Base-by-base conservation (phyloP, 2,329 filamentous ascomycete genomes). In the Cladosporium sp. region DNA sequence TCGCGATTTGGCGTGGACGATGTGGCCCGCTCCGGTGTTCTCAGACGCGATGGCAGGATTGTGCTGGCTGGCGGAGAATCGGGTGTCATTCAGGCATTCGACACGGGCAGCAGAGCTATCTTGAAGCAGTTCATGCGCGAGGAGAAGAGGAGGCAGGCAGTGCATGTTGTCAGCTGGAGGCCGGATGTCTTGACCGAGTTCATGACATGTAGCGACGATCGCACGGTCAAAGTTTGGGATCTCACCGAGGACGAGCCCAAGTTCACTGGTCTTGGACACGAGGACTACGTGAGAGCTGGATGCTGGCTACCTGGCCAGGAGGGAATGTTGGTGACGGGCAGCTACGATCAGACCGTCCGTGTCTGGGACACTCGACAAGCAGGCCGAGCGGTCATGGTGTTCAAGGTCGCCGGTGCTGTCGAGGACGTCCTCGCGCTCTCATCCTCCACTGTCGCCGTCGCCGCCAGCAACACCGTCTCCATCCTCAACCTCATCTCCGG, bases 21-120 rank as follows among this genome's bases (percentile, higher is more conserved):
- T 67, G 86, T 91, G 60, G 92, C 90, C 56, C 87, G 92, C 64
- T 88, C 87, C 63, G 93, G 89, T 56, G 89, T 95, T 66, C 86
- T 97, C 58, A 83, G 93, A 54, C 80, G 84, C 52, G 93, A 98
- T 73, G 92, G 91, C 38, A 82, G 89, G 56, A 87, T 98, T 53
- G 73, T 98, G 61, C 86, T 95, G 34, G 90, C 92, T 32, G 92
- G 92, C 63, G 92, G 96, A 62, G 92, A 96, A 67, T 86, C 83
- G 38, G 95, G 95, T 53, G 84, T 86, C 57, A 88, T 98, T 60
- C 95, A 98, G 72, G 90, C 96, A 10, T 98, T 97, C 66, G 93
- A 98, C 66, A 83, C 95, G 48, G 84, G 80, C 67, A 92, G 90
- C 53, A 81, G 93, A 58, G 90, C 90, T 3, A 95, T 98, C 60